These are phyloP conservation scores for Eragrostis curvula DNA, from an alignment of 176 grass and related monocot genomes.

Conservation along the genomic window DNA sequence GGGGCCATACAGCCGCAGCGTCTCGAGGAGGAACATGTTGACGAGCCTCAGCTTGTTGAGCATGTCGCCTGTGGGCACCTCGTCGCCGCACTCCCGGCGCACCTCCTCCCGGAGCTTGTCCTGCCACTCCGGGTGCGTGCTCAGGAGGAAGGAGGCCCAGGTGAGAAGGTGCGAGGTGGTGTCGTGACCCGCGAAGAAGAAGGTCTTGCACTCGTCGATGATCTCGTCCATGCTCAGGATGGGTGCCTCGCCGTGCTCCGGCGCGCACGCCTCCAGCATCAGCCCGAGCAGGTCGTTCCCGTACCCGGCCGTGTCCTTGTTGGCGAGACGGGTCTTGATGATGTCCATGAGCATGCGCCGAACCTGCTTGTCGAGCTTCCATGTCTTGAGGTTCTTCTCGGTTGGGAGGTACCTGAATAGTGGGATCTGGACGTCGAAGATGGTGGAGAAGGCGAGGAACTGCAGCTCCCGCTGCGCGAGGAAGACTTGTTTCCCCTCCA, in stretches of 20 bases:
- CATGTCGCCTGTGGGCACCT: conserved; percentile 27
- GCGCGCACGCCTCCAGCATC: too few species aligned
- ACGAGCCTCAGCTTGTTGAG: conserved; percentile 42
- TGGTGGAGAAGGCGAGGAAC: conserved; percentile 41
- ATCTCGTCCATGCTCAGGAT: conserved; percentile 53
- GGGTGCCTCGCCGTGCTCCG: conserved; percentile 9
- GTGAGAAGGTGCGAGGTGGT: conserved; percentile 40
- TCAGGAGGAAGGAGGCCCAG: conserved; percentile 44
- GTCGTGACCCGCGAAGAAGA: conserved; percentile 59
- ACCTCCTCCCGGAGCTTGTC: conserved; percentile 57
- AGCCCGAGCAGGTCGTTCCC: too few species aligned
- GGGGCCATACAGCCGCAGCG: too few species aligned
- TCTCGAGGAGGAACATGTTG: conserved; percentile 61
- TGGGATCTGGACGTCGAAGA: conserved; percentile 25
- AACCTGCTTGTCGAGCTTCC: conserved; percentile 41
- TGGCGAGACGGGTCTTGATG: conserved; percentile 18
- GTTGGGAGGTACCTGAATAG: conserved; percentile 37
- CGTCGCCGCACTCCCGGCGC: conserved; percentile 14
- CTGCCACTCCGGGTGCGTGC: conserved; percentile 46
- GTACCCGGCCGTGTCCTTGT: too few species aligned
- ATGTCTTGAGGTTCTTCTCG: conserved; percentile 26
- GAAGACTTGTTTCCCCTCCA: conserved; percentile 48
- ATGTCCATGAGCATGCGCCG: conserved; percentile 44
- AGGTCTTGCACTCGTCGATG: conserved; percentile 65
- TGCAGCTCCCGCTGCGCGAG: too few species aligned